Conservation (phyloP, 495 filamentous ascomycete genomes). For the Massariosphaeria phaeospora region DNA sequence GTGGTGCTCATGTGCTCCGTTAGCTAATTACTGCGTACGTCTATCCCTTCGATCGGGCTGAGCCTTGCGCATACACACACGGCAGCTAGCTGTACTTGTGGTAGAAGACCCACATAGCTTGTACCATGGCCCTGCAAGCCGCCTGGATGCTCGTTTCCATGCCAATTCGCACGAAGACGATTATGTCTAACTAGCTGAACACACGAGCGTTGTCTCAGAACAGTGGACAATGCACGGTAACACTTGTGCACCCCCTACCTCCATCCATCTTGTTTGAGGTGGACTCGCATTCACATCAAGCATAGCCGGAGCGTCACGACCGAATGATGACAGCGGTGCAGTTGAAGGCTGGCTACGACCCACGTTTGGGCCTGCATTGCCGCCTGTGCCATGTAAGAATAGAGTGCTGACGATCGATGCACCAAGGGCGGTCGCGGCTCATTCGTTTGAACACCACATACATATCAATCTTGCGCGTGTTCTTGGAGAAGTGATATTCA, state of each 20-base stretch:
- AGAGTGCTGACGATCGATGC: conserved; percentile 24
- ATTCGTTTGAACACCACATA: background rate
- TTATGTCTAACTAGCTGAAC: no score
- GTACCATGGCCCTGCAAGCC: conserved; percentile 11
- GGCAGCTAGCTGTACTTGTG: conserved; percentile 16
- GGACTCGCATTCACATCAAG: background rate
- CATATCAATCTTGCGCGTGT: conserved; percentile 15
- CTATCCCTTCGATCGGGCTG: background rate
- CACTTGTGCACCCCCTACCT: no score
- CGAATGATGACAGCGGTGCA: conserved; percentile 18
- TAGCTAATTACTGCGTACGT: no score
- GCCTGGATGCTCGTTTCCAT: background rate
- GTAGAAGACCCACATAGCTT: conserved; percentile 7
- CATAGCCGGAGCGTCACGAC: background rate
- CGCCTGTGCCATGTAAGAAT: conserved; percentile 13
- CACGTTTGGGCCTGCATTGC: conserved; percentile 18
- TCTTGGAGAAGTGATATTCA: conserved; percentile 9
- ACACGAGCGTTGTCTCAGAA: no score
- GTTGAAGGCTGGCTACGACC: conserved; percentile 20
- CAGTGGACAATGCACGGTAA: no score
- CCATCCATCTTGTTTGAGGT: conserved; percentile 3
- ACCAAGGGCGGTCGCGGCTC: background rate
- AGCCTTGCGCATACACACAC: conserved; percentile 3
- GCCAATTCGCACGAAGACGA: no score
- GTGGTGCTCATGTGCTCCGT: conserved; percentile 17